Percentiles rank a stretch among this genome's conserved stretches.
These are phyloP conservation scores for Penicillium sp. DNA, from an alignment of 2,329 filamentous ascomycete species.

Conservation along the genomic window DNA sequence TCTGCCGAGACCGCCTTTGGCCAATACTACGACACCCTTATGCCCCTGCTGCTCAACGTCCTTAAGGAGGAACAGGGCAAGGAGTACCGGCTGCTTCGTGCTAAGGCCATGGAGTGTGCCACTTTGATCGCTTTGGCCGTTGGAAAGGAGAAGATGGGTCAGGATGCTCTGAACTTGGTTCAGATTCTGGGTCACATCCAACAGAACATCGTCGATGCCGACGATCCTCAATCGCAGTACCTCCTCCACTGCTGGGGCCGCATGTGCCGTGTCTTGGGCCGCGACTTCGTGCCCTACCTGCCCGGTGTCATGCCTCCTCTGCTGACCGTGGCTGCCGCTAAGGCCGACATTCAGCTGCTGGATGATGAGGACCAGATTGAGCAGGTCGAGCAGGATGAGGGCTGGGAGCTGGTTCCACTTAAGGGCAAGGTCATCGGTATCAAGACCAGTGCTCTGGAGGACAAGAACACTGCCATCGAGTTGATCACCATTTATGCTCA, in stretches of 20 bases:
- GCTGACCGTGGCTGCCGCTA: constrained; percentile 86
- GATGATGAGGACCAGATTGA: constrained; percentile 95
- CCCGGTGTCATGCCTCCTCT: constrained; percentile 93
- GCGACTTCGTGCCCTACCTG: constrained; percentile 91
- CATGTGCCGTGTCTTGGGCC: constrained; percentile 93
- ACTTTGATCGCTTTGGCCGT: constrained; percentile 93
- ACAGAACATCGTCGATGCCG: constrained; percentile 81
- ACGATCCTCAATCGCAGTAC: constrained; percentile 96
- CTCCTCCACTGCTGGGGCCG: constrained; percentile 98
- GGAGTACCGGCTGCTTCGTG: constrained; percentile 86
- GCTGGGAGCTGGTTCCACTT: constrained; percentile 95
- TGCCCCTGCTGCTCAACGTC: constrained; percentile 92
- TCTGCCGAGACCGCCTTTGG: constrained; percentile 93
- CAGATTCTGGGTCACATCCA: constrained; percentile 88
- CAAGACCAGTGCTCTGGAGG: constrained; percentile 93
- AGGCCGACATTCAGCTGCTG: constrained; percentile 94
- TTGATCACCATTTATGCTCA: constrained; percentile 96
- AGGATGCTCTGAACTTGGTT: constrained; percentile 85
- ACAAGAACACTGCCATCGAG: constrained; percentile 99
- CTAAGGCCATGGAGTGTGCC: constrained; percentile 99
- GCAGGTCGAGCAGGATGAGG: constrained; percentile 90
- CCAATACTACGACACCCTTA: constrained; percentile 93
- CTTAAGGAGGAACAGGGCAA: constrained; percentile 89
- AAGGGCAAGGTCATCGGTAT: constrained; percentile 99
- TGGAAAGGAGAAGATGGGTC: constrained; percentile 87